phyloP scores from a whole-genome alignment of 2,329 filamentous ascomycete genomes.

The Botrytis aclada region DNA sequence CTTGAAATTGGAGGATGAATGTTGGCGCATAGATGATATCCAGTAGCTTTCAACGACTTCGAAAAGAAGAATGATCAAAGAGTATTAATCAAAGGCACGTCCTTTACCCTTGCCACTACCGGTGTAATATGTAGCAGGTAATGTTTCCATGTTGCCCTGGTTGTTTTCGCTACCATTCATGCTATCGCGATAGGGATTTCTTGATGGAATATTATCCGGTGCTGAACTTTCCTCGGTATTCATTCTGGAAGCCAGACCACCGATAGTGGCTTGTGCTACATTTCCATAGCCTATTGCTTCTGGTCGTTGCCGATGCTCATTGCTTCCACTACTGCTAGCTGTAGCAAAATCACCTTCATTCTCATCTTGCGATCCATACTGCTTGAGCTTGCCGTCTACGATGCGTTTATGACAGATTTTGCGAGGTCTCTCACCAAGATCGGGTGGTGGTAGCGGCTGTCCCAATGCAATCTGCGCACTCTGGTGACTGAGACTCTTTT shows the following conservation, averaged over 20 bases:
- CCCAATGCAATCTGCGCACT: neutral
- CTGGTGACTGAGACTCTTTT: neutral
- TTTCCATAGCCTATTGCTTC: neutral
- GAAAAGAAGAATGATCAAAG: neutral
- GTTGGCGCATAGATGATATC: neutral
- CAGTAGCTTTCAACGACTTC: too few species aligned
- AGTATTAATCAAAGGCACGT: neutral
- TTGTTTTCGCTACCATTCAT: neutral
- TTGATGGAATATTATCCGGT: neutral
- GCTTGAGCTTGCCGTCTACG: neutral
- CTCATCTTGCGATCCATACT: neutral
- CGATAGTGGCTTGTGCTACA: neutral
- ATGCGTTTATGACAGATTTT: neutral
- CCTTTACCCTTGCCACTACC: neutral
- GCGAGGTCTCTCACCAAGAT: neutral
- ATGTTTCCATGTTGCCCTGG: neutral
- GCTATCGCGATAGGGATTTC: slow-evolving; percentile 1
- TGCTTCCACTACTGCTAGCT: neutral
- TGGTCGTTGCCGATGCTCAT: neutral
- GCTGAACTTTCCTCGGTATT: neutral
- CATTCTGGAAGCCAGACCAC: neutral
- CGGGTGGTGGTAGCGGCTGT: neutral
- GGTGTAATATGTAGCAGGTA: neutral
- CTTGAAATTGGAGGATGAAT: neutral
- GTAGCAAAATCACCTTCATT: neutral